Percentiles rank a stretch among this genome's conserved stretches.
Conservation (phyloP, 2,329 filamentous ascomycete genomes). For the Aspergillus japonicus region DNA sequence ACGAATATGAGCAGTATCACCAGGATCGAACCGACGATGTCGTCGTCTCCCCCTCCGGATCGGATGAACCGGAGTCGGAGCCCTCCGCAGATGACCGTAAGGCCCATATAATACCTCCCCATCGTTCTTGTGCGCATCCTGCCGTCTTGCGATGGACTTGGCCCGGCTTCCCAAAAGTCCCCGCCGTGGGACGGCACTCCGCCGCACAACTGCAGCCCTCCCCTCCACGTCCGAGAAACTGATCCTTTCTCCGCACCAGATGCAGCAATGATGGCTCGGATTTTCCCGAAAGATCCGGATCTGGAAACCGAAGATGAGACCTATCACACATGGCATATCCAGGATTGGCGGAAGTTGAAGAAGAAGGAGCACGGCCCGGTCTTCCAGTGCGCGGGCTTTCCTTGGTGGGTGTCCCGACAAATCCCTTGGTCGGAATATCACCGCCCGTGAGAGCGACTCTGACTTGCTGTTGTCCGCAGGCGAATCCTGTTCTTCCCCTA, state of each 20-base stretch:
- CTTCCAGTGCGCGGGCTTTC: conserved; percentile 81
- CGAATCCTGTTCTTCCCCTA: conserved; percentile 92
- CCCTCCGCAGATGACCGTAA: conserved; percentile 60
- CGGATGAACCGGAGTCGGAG: conserved; percentile 56
- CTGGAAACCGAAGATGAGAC: conserved; percentile 75
- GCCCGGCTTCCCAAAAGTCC: conserved; percentile 5
- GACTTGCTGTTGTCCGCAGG: conserved; percentile 50
- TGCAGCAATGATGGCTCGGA: conserved; percentile 80
- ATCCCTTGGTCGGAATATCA: neutral
- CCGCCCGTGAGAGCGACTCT: conserved; percentile 23
- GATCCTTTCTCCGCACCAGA: conserved; percentile 48
- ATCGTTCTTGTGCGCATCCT: neutral
- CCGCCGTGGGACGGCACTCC: conserved; percentile 11
- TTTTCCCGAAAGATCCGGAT: conserved; percentile 74
- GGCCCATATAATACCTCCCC: conserved; percentile 19
- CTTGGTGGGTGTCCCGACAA: conserved; percentile 65
- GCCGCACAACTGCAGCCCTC: neutral
- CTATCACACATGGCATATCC: conserved; percentile 81
- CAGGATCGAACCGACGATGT: conserved; percentile 63
- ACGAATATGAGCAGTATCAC: conserved; percentile 56
- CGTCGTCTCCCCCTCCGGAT: conserved; percentile 61
- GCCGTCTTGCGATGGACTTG: neutral
- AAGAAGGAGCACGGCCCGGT: conserved; percentile 84
- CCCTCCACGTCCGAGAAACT: conserved; percentile 10
- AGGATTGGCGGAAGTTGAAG: conserved; percentile 72